Evolutionary conservation across 2,329 filamentous ascomycete genomes (phyloP).

Genomic region (Fusarium caatingaense): DNA sequence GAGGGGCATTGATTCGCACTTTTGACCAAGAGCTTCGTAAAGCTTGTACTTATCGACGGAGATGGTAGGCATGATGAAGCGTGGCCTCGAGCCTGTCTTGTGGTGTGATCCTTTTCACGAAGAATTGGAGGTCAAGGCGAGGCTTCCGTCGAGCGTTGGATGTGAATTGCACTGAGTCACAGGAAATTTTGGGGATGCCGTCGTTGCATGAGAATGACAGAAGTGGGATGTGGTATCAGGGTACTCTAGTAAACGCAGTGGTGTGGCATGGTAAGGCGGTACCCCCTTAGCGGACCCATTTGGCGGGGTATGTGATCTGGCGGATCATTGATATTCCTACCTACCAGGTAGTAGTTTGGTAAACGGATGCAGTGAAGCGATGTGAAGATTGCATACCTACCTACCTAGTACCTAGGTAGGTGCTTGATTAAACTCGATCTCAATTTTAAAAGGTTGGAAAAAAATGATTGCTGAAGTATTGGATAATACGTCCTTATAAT

Average conservation of each 20-base stretch:
- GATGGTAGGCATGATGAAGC: slow-evolving; percentile 87
- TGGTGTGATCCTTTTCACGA: slow-evolving; percentile 28
- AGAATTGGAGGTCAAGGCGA: slow-evolving; percentile 31
- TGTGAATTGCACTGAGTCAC: slow-evolving; percentile 53
- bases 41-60: slow-evolving; percentile 95
- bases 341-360: neutral
- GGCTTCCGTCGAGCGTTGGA: slow-evolving; percentile 38
- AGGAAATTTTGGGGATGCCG: slow-evolving; percentile 53
- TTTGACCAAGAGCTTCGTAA: slow-evolving; percentile 89
- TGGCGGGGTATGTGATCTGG: slow-evolving; percentile 42
- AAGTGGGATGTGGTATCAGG: slow-evolving; percentile 21
- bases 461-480: neutral
- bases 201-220: slow-evolving; percentile 20
- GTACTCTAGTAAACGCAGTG: slow-evolving; percentile 12
- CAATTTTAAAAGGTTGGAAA: neutral
- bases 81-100: slow-evolving; percentile 39
- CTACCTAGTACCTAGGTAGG: neutral
- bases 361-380: neutral
- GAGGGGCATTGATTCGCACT: slow-evolving; percentile 65
- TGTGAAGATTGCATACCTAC: neutral
- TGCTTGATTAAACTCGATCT: neutral
- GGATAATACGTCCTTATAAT: neutral
- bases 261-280: slow-evolving; percentile 11
- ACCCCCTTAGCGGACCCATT: slow-evolving; percentile 33
- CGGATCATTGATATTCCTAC: slow-evolving; percentile 50